Evolutionary conservation across 2,329 filamentous ascomycete species (phyloP).

Genomic region (Rutstroemia sydowiana): DNA sequence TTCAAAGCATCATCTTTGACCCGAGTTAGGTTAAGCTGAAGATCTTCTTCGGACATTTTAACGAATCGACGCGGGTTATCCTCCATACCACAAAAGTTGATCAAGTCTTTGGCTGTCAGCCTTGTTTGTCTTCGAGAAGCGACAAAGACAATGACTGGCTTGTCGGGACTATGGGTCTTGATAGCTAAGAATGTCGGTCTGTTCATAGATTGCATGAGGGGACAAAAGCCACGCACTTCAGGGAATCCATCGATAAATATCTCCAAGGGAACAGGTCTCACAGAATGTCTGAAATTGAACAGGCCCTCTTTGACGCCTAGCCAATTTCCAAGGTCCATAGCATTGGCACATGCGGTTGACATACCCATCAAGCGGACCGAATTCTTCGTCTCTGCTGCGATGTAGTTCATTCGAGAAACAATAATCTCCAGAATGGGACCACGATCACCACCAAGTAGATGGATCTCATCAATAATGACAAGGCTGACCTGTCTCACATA

Average conservation of each 20-base stretch:
- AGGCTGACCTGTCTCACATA: constrained; percentile 93
- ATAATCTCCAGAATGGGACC: constrained; percentile 98
- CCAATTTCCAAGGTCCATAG: constrained; percentile 90
- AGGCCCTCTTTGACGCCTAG: constrained; percentile 90
- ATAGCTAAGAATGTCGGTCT: constrained; percentile 92
- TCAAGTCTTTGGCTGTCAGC: constrained; percentile 89
- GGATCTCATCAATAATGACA: constrained; percentile 98
- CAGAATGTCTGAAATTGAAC: constrained; percentile 96
- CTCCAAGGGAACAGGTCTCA: constrained; percentile 90
- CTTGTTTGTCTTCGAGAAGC: constrained; percentile 91
- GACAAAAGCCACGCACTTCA: constrained; percentile 89
- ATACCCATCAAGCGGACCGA: constrained; percentile 91
- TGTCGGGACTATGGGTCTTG: constrained; percentile 91
- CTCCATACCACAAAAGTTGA: constrained; percentile 97
- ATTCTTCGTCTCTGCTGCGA: constrained; percentile 85
- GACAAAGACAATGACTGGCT: constrained; percentile 97
- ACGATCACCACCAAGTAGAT: constrained; percentile 90
- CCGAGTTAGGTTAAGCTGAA: constrained; percentile 76
- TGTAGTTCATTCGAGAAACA: constrained; percentile 93
- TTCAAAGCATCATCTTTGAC: constrained; percentile 90
- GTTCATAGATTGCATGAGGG: constrained; percentile 99
- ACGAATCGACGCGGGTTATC: constrained; percentile 93
- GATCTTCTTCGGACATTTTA: constrained; percentile 87
- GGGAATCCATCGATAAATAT: constrained; percentile 98
- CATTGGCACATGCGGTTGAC: constrained; percentile 97